A percentile compares a stretch with the other conserved stretches of the same genome.
phyloP scores from a whole-genome alignment of 345 rosid species.

The Eucalyptus paniculata region DNA sequence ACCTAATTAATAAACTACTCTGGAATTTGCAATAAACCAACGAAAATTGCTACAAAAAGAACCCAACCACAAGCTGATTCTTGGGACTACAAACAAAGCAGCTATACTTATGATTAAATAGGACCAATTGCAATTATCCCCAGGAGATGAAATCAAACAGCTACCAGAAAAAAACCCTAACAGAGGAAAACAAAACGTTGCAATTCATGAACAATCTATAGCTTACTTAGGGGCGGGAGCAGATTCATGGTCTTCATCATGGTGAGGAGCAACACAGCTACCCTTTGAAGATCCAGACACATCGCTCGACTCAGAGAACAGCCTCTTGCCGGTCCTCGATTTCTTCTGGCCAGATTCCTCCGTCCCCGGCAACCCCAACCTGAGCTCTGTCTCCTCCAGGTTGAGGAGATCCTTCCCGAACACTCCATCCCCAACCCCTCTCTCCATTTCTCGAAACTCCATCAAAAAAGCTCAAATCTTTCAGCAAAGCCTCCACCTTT shows the following conservation, averaged over 20 bases:
- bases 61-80: background rate
- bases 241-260: slow-evolving; percentile 10
- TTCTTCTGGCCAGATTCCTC: slow-evolving; percentile 12
- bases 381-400: slow-evolving; percentile 75
- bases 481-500: background rate
- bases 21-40: background rate
- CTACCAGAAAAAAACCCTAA: background rate
- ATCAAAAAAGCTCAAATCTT: background rate
- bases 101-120: background rate
- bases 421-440: slow-evolving; percentile 10
- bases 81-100: background rate
- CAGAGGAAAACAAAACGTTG: background rate
- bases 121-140: background rate
- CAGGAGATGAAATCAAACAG: background rate
- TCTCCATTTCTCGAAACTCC: slow-evolving; percentile 2
- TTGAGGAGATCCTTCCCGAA: slow-evolving; percentile 35
- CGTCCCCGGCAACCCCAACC: slow-evolving; percentile 77
- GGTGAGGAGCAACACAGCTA: background rate
- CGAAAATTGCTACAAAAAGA: background rate
- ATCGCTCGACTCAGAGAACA: slow-evolving; percentile 4
- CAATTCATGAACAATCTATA: background rate
- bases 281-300: background rate
- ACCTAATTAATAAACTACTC: background rate
- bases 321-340: slow-evolving; percentile 44
- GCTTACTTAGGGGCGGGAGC: slow-evolving; percentile 60